Conservation (phyloP, 345 rosid species). For the Limnanthes douglasii region DNA sequence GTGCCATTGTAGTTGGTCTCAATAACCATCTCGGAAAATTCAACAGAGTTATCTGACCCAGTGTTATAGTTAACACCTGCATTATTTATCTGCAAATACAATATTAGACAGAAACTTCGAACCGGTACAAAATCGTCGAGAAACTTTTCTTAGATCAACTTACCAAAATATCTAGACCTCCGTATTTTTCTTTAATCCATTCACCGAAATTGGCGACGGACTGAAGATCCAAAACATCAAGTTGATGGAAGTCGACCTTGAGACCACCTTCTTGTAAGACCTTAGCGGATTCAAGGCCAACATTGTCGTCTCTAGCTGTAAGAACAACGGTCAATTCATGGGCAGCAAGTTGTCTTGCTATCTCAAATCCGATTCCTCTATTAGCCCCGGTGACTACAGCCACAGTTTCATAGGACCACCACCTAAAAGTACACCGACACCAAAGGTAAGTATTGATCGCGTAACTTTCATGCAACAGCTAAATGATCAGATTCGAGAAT, state of each 20-base stretch:
- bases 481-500: conserved; percentile 1
- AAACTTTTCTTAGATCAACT: background rate
- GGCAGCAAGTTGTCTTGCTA: conserved; percentile 59
- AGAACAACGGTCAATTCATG: conserved; percentile 63
- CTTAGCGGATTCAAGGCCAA: conserved; percentile 56
- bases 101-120: background rate
- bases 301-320: conserved; percentile 55
- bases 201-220: conserved; percentile 10
- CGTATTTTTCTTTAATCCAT: conserved; percentile 16
- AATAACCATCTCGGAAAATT: conserved; percentile 37
- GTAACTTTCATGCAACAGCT: no score
- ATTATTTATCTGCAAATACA: conserved; percentile 64
- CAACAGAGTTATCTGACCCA: conserved; percentile 64
- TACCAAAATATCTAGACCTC: conserved; percentile 18
- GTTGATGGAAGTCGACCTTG: conserved; percentile 12
- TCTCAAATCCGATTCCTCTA: conserved; percentile 80
- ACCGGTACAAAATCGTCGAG: background rate
- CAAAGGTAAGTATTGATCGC: no score
- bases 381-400: conserved; percentile 84
- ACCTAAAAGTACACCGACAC: conserved; percentile 23
- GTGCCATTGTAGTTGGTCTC: conserved; percentile 70
- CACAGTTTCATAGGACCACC: conserved; percentile 77
- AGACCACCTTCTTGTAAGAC: conserved; percentile 38
- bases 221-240: conserved; percentile 9
- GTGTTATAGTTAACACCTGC: conserved; percentile 82